phyloP scores from a whole-genome alignment of 2,329 filamentous ascomycete genomes.

The Colletotrichum higginsianum region DNA sequence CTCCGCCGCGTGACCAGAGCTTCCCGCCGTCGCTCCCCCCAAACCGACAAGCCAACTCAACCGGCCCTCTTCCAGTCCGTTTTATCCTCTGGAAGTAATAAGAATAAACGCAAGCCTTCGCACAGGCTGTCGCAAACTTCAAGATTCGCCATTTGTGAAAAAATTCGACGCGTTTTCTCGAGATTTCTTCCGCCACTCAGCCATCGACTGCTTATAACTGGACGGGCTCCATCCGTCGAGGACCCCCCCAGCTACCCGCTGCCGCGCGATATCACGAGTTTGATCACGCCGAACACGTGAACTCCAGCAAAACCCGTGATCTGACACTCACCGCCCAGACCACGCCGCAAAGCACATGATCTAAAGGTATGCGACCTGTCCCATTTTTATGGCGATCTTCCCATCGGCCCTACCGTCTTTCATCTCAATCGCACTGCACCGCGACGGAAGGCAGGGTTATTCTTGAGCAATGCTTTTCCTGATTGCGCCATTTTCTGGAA shows the following conservation, averaged over 20 bases:
- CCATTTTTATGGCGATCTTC: slow-evolving; percentile 41
- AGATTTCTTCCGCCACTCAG: slow-evolving; percentile 2
- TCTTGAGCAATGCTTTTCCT: not conserved
- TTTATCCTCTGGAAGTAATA: slow-evolving; percentile 24
- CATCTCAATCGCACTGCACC: slow-evolving; percentile 26
- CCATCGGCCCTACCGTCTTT: slow-evolving; percentile 20
- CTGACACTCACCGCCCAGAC: slow-evolving; percentile 47
- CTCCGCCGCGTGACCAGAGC: slow-evolving; percentile 56
- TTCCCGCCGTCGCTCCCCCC: slow-evolving; percentile 38
- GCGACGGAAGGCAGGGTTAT: slow-evolving; percentile 17
- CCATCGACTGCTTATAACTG: slow-evolving; percentile 35
- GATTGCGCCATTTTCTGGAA: slow-evolving; percentile 30
- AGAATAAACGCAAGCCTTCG: slow-evolving; percentile 37
- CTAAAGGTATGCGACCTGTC: slow-evolving; percentile 56
- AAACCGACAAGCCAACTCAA: slow-evolving; percentile 36
- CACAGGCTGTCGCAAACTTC: slow-evolving; percentile 13
- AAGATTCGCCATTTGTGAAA: slow-evolving; percentile 35
- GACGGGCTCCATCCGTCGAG: slow-evolving; percentile 39
- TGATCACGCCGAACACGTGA: slow-evolving; percentile 54
- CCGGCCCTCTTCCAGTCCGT: slow-evolving; percentile 17
- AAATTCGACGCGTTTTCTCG: slow-evolving; percentile 14
- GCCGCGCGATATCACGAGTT: slow-evolving; percentile 65
- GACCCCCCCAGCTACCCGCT: slow-evolving; percentile 41
- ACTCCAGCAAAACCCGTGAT: slow-evolving; percentile 59
- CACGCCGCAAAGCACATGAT: slow-evolving; percentile 59